Base-by-base conservation (phyloP, 495 filamentous ascomycete species). In the Aspergillus bridgeri region DNA sequence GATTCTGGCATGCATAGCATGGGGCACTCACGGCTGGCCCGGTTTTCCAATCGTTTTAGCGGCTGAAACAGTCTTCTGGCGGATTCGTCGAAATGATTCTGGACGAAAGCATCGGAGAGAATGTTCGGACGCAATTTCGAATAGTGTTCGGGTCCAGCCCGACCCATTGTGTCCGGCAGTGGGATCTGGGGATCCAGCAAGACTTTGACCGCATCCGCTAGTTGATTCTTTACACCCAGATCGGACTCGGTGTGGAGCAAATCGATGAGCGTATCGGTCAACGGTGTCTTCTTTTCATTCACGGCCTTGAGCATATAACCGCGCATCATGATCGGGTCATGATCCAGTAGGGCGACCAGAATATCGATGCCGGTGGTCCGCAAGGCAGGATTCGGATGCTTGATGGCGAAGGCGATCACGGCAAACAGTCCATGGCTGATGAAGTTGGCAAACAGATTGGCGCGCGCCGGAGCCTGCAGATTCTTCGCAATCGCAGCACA, bases 401-500 rank as follows among this genome's bases (percentile, higher is more conserved):
- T 85, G 42, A 98, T 81, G 29, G 93, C 92, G 70, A 90, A 98
- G 51, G 91, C 90, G 60, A 98, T 96, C 50, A 97, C 92, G 13
- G 81, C 81, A 56, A 98, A 87, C 19, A 98, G 81, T 20, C 94
- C 94, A 67, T 93, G 84, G 54, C 80, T 79, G 59, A 98, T 89
- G 71, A 98, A 96, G 59, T 94, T 92, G 60, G 84, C 84, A 69
- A 96, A 98, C 6, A 98, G 79, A 38, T 83, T 85, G 44, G 88
- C 84, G 50, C 94, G 83, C 20, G 84, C 86, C 19, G 87, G 89
- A 2, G 84, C 87, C 68, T 98, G 95, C 7, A 98, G 74, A 66
- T 89, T 96, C 72, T 98, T 98, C 9, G 92, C 92, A 64, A 98
- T 94, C 5, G 86, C 85, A 61, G 92, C 95, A 69, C 92, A 97